These are phyloP conservation scores for Jatropha multifida DNA, from an alignment of 441 rosid genomes.

Conservation along the genomic window DNA sequence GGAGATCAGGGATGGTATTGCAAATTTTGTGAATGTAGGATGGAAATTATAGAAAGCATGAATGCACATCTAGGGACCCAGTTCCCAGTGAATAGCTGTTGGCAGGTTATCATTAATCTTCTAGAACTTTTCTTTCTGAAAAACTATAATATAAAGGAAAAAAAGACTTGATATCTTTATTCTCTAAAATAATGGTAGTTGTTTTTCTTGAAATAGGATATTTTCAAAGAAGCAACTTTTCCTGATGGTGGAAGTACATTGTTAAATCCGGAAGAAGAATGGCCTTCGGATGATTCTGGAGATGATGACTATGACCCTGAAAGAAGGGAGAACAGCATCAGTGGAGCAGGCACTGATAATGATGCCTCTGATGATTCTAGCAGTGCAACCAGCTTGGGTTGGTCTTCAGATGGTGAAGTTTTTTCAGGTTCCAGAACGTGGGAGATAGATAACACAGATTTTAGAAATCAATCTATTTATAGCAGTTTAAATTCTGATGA, in stretches of 20 bases:
- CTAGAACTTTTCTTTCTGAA: not conserved
- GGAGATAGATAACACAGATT: conserved; percentile 31
- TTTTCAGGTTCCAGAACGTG: conserved; percentile 49
- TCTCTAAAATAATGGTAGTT: conserved; percentile 14
- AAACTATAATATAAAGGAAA: not conserved
- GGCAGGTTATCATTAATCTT: conserved; percentile 63
- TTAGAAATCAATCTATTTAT: conserved; percentile 38
- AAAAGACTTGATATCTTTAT: not conserved
- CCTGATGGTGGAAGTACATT: conserved; percentile 55
- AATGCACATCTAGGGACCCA: conserved; percentile 95
- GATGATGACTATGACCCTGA: conserved; percentile 93
- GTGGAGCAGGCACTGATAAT: conserved; percentile 50
- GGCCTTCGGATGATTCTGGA: conserved; percentile 99
- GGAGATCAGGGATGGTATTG: conserved; percentile 99
- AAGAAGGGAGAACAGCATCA: conserved; percentile 50
- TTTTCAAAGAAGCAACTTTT: conserved; percentile 71
- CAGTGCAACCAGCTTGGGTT: conserved; percentile 73
- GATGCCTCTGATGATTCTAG: conserved; percentile 42
- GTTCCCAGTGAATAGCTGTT: conserved; percentile 60
- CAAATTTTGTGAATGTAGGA: conserved; percentile 84
- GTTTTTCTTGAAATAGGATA: conserved; percentile 51
- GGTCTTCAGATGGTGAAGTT: conserved; percentile 72
- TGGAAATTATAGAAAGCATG: conserved; percentile 84
- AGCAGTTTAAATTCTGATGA: conserved; percentile 54
- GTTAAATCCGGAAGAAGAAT: conserved; percentile 66